Percentiles rank a stretch among this genome's conserved stretches.
phyloP scores from a whole-genome alignment of 805 yeast species.

The Saturnispora gosingensis region DNA sequence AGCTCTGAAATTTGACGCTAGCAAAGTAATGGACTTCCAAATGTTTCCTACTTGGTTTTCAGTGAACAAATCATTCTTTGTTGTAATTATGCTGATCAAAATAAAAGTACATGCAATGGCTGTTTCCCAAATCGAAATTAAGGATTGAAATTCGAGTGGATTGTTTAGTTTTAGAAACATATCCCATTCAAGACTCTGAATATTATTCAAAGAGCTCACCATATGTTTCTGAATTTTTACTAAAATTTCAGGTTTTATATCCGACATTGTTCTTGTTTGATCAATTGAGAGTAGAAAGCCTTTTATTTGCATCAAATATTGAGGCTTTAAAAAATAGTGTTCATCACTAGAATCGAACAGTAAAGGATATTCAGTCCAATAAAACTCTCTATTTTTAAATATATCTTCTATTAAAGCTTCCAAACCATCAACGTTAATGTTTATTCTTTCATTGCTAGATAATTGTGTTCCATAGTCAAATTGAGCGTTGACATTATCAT shows the following conservation, averaged over 20 bases:
- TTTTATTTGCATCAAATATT: constrained; percentile 1
- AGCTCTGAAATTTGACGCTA: neutral
- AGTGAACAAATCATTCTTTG: neutral
- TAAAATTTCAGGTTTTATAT: neutral
- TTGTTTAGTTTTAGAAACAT: neutral
- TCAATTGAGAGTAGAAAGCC: neutral
- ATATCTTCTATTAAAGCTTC: neutral
- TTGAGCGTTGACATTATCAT: neutral
- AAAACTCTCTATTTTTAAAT: neutral
- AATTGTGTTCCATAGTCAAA: neutral
- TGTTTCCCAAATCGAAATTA: constrained; percentile 1
- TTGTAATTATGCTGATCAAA: neutral
- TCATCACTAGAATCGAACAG: neutral
- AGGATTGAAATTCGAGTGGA: neutral
- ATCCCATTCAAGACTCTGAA: constrained; percentile 3
- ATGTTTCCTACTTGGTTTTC: constrained; percentile 1
- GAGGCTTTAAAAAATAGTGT: neutral
- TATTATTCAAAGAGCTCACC: neutral
- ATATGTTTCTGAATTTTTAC: neutral
- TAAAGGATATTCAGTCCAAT: neutral
- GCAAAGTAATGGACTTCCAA: neutral
- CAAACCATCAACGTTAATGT: neutral
- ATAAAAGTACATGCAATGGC: neutral
- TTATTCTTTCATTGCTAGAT: neutral
- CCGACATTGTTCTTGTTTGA: neutral